Evolutionary conservation across 352 stramenopile genomes (phyloP), one percentile per base, ranked within the genome.

Genomic region (Blastocystis sp.): DNA sequence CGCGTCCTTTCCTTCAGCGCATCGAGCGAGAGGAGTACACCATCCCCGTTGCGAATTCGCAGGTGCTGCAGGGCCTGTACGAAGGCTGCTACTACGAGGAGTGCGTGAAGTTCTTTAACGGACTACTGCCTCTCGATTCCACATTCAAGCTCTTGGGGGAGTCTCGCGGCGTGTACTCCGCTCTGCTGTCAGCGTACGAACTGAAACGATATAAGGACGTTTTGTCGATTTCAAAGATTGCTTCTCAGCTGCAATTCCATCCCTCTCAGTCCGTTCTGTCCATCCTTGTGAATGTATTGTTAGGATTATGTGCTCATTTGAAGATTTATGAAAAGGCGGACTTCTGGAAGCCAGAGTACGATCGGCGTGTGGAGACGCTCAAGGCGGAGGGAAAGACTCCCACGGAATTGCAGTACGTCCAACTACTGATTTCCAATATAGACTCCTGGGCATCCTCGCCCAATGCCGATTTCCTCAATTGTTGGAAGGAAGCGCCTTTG

Each of bases 281-380:
- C 24, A 43, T 84, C 19, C 38, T 84, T 24, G 48, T 59, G 45
- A 54, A 84, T 54, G 71, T 81, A 81, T 74, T 3, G 71, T n/a
- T 19, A 7, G 65, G 43, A 74, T 34, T 21, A 52, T 38, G 2
- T 38, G 38, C 38, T 81, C 6, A 6, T 2, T 43, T 43, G n/a
- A 40, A 81, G 71, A 69, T 84, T 42, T 84, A 84, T n/a, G 74
- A 84, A 63, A 84, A 84, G 54, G 74, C 52, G 2, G 74, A 84
- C 42, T 84, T 84, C 54, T 84, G 74, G 74, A 61, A 38, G 7
- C 9, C 28, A 28, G 74, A 84, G 38, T 84, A 84, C 45, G 34
- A 84, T 21, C 74, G 74, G 14, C 21, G 69, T 24, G 28, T 84
- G 24, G 40, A n/a, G 7, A 52, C 40, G 34, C 74, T 84, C 11